Percentiles rank a stretch among this genome's conserved stretches.
phyloP scores from a whole-genome alignment of 2,329 filamentous ascomycete genomes.

The Proliferodiscus dingleyae region DNA sequence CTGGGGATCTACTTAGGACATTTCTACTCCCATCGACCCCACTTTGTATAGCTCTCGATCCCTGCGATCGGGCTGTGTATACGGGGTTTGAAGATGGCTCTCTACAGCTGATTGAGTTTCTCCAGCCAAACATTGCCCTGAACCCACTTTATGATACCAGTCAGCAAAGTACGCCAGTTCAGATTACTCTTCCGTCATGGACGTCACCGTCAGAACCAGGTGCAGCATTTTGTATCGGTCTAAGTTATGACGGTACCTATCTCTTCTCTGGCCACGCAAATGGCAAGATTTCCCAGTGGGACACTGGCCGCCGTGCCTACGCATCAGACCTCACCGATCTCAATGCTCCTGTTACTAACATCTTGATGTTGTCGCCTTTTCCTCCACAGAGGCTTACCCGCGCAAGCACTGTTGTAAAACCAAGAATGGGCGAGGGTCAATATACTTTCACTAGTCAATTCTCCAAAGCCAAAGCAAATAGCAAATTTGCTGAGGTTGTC shows the following conservation, averaged over 20 bases:
- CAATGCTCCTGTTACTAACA: slow-evolving; percentile 77
- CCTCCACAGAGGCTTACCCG: slow-evolving; percentile 43
- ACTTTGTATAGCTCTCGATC: slow-evolving; percentile 70
- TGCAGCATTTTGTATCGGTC: slow-evolving; percentile 59
- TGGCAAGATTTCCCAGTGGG: slow-evolving; percentile 78
- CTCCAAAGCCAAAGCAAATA: slow-evolving; percentile 30
- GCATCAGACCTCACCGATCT: slow-evolving; percentile 39
- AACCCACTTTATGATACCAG: slow-evolving; percentile 38
- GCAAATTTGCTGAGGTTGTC: slow-evolving; percentile 19
- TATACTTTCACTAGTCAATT: slow-evolving; percentile 66
- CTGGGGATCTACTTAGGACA: slow-evolving; percentile 71
- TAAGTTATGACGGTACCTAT: slow-evolving; percentile 78
- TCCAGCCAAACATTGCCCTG: slow-evolving; percentile 43
- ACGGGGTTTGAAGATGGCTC: slow-evolving; percentile 75
- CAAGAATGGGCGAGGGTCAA: slow-evolving; percentile 60
- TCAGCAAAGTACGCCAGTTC: slow-evolving; percentile 53
- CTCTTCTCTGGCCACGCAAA: slow-evolving; percentile 76
- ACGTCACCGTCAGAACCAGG: slow-evolving; percentile 41
- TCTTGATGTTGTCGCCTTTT: slow-evolving; percentile 65
- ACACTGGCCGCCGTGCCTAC: slow-evolving; percentile 44
- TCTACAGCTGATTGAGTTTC: slow-evolving; percentile 74
- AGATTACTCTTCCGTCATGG: slow-evolving; percentile 47
- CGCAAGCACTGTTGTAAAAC: slow-evolving; percentile 67
- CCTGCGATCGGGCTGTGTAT: slow-evolving; percentile 77
- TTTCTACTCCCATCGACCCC: slow-evolving; percentile 73